Evolutionary conservation across 2,329 filamentous ascomycete genomes (phyloP).

Genomic region (Bipolaris gigantea): DNA sequence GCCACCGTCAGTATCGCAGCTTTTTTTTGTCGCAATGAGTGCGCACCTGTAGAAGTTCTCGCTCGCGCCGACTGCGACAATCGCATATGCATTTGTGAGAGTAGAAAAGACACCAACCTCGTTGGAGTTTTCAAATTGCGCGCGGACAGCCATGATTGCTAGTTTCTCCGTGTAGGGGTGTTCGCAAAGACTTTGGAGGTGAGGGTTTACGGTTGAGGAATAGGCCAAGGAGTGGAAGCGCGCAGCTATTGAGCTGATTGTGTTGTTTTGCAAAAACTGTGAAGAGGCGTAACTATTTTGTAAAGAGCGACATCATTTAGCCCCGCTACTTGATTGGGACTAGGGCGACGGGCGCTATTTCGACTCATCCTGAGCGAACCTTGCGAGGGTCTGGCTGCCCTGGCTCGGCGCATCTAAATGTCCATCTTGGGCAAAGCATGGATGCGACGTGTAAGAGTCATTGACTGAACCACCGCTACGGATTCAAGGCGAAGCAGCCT

Average conservation of each 20-base stretch:
- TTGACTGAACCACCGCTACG: background rate
- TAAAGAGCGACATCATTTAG: conserved; percentile 29
- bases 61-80: conserved; percentile 90
- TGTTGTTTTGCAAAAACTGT: conserved; percentile 27
- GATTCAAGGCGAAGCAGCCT: background rate
- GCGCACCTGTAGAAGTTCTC: conserved; percentile 94
- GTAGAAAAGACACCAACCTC: conserved; percentile 96
- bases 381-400: background rate
- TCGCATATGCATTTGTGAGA: conserved; percentile 94
- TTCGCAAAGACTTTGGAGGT: background rate
- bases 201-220: background rate
- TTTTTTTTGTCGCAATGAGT: background rate
- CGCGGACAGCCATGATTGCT: conserved; percentile 55
- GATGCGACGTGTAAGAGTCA: conserved; percentile 10
- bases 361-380: conserved; percentile 32
- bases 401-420: background rate
- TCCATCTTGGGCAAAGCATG: background rate
- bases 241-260: conserved; percentile 8
- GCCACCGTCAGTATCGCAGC: conserved; percentile 21
- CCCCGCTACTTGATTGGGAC: conserved; percentile 23
- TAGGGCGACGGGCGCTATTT: conserved; percentile 17
- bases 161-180: conserved; percentile 1
- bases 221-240: background rate
- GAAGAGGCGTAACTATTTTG: conserved; percentile 29
- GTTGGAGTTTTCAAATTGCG: conserved; percentile 85